phyloP scores from a whole-genome alignment of 768 basidiomycete species.

The Boletus fagicola region DNA sequence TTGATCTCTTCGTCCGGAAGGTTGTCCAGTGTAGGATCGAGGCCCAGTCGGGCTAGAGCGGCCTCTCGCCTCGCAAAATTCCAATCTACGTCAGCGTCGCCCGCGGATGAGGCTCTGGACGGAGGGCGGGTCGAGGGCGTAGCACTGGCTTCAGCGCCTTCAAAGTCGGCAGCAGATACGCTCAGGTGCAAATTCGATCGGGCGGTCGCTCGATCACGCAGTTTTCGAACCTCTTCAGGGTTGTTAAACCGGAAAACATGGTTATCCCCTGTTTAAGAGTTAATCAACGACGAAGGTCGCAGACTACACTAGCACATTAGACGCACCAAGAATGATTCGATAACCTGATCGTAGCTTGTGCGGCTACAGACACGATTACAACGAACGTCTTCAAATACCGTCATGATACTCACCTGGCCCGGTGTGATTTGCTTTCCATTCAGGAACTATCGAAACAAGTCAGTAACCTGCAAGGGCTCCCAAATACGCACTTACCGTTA shows the following conservation, averaged over 20 bases:
- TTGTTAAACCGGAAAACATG: slow-evolving; percentile 98
- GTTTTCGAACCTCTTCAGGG: slow-evolving; percentile 91
- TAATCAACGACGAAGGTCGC: slow-evolving; percentile 1
- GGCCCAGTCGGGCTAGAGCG: slow-evolving; percentile 78
- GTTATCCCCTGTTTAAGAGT: slow-evolving; percentile 67
- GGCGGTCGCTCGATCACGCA: slow-evolving; percentile 75
- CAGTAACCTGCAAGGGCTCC: slow-evolving; percentile 7
- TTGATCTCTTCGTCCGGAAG: slow-evolving; percentile 94
- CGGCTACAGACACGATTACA: slow-evolving; percentile 40
- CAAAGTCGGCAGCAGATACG: slow-evolving; percentile 65
- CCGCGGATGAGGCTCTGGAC: slow-evolving; percentile 68
- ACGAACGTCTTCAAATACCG: slow-evolving; percentile 1
- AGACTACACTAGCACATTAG: not conserved
- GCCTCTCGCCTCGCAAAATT: slow-evolving; percentile 96
- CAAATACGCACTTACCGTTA: slow-evolving; percentile 58
- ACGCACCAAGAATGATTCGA: slow-evolving; percentile 89
- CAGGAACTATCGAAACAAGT: slow-evolving; percentile 59
- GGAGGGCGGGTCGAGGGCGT: slow-evolving; percentile 68
- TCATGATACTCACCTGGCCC: slow-evolving; percentile 55
- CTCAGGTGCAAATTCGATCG: slow-evolving; percentile 69
- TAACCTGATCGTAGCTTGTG: slow-evolving; percentile 91
- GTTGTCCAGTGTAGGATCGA: slow-evolving; percentile 88
- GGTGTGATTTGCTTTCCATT: slow-evolving; percentile 88
- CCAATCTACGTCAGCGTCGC: slow-evolving; percentile 85
- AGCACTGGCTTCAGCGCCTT: slow-evolving; percentile 39